Percentiles rank a stretch among this genome's conserved stretches.
phyloP scores from a whole-genome alignment of 1,284 basidiomycete species.

The Cryptococcus jaspeensis region DNA sequence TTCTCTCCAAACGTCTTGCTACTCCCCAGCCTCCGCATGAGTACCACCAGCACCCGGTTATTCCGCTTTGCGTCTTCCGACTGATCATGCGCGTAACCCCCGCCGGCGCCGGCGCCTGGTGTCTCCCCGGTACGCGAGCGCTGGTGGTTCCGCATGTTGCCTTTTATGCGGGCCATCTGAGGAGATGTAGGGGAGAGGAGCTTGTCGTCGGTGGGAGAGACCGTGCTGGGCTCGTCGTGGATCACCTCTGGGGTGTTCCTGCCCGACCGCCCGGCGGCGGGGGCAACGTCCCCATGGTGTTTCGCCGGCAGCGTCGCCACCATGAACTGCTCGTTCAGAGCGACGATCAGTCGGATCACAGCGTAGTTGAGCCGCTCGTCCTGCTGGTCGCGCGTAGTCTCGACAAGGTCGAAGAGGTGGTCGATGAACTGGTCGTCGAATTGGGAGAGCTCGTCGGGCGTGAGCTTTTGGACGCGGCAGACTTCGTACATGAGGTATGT shows the following conservation, averaged over 20 bases:
- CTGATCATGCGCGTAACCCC: constrained; percentile 21
- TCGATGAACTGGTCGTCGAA: constrained; percentile 85
- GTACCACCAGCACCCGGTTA: constrained; percentile 79
- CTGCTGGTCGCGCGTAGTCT: constrained; percentile 79
- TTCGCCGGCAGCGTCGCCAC: constrained; percentile 58
- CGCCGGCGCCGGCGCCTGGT: background rate
- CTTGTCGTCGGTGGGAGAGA: background rate
- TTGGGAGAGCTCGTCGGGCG: constrained; percentile 64
- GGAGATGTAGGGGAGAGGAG: background rate
- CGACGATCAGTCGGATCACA: constrained; percentile 87
- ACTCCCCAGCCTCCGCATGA: constrained; percentile 76
- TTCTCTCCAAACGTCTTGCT: constrained; percentile 97
- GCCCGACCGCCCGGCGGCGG: background rate
- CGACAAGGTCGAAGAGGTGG: constrained; percentile 88
- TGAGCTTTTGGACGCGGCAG: constrained; percentile 80
- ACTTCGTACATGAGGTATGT: constrained; percentile 83
- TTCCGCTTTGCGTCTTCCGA: constrained; percentile 45
- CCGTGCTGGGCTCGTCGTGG: background rate
- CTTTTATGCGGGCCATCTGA: background rate
- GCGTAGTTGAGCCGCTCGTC: constrained; percentile 94
- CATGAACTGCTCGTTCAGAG: constrained; percentile 99
- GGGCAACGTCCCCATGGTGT: background rate
- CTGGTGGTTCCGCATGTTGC: constrained; percentile 23
- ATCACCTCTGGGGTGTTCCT: background rate
- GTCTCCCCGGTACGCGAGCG: constrained; percentile 25